phyloP scores from a whole-genome alignment of 257 asterid species.

The Coffea canephora region DNA sequence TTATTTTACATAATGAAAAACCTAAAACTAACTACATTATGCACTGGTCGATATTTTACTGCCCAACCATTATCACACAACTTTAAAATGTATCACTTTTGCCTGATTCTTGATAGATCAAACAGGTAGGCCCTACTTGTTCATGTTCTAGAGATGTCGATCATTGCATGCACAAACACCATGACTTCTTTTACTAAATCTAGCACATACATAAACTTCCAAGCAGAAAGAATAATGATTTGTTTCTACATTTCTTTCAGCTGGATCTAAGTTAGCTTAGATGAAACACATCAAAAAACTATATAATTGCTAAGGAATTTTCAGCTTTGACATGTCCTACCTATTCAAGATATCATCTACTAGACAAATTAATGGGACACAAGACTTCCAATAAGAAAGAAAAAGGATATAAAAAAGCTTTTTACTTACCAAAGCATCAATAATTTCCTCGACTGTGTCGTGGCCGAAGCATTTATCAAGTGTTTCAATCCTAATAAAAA shows the following conservation, averaged over 20 bases:
- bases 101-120: background rate
- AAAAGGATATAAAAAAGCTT: background rate
- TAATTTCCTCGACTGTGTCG: conserved; percentile 83
- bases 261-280: background rate
- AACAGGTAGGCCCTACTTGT: background rate
- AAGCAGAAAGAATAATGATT: no score
- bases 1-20: background rate
- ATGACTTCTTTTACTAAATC: background rate
- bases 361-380: background rate
- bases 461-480: conserved; percentile 88
- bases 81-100: background rate
- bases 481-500: conserved; percentile 54
- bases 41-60: background rate
- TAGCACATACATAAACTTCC: background rate
- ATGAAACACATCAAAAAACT: background rate
- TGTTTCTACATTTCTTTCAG: background rate
- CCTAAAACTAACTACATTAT: background rate
- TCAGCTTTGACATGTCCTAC: background rate
- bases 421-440: conserved; percentile 77
- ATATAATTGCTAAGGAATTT: background rate
- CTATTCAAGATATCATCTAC: background rate
- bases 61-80: background rate
- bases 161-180: background rate
- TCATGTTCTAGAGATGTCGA: background rate
- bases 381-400: background rate